Evolutionary conservation across 2,329 filamentous ascomycete species (phyloP).

Genomic region (Dothiorella sarmentorum): DNA sequence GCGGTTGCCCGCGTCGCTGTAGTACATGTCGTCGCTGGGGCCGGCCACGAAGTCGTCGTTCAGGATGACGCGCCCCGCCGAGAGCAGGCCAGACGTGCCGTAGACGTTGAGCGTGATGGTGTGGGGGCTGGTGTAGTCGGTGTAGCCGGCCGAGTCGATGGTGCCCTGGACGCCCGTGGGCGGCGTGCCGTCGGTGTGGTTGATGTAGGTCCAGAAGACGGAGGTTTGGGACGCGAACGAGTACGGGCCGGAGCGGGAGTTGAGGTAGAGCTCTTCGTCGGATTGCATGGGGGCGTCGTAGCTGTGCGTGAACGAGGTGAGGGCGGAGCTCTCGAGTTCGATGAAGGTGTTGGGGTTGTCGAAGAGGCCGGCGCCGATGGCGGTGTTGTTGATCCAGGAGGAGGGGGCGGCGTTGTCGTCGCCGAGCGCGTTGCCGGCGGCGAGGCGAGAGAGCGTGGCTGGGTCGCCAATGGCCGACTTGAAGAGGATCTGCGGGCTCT

Average conservation of each 20-base stretch:
- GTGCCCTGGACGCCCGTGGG: constrained; percentile 51
- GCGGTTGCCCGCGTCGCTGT: constrained; percentile 39
- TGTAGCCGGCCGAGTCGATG: constrained; percentile 48
- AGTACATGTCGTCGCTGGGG: constrained; percentile 40
- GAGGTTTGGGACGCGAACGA: constrained; percentile 52
- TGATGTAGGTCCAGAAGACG: constrained; percentile 51
- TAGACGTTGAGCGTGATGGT: constrained; percentile 57
- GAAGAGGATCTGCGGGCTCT: constrained; percentile 33
- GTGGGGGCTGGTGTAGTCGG: constrained; percentile 39
- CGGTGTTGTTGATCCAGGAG: constrained; percentile 50
- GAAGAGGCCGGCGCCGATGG: constrained; percentile 51
- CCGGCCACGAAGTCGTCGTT: constrained; percentile 45
- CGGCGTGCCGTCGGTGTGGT: constrained; percentile 35
- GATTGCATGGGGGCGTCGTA: constrained; percentile 43
- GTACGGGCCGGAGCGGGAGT: constrained; percentile 50
- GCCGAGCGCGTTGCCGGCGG: constrained; percentile 35
- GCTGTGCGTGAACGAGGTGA: constrained; percentile 49
- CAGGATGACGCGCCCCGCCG: constrained; percentile 47
- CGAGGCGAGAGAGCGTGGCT: constrained; percentile 26
- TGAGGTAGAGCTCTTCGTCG: constrained; percentile 49
- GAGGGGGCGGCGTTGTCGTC: constrained; percentile 27
- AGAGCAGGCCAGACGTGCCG: constrained; percentile 54
- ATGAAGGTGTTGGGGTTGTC: constrained; percentile 57
- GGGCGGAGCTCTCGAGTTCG: constrained; percentile 41
- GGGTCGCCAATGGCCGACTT: constrained; percentile 38